Evolutionary conservation across 2,329 filamentous ascomycete genomes (phyloP).

Genomic region (Fusarium sp.): DNA sequence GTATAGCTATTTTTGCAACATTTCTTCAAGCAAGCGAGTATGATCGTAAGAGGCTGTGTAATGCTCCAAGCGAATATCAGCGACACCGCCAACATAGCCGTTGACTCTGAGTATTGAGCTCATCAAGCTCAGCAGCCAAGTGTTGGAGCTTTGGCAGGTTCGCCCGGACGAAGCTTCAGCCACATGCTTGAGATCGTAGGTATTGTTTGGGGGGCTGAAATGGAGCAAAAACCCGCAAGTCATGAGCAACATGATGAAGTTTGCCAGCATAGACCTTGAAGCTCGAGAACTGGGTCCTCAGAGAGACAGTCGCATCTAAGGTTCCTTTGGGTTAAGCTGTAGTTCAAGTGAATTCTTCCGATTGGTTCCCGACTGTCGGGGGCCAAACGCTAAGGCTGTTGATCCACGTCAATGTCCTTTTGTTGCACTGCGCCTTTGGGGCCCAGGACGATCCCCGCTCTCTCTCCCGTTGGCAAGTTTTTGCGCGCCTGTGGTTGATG

Average conservation of each 20-base stretch:
- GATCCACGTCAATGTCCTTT: constrained; percentile 49
- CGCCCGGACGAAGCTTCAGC: constrained; percentile 10
- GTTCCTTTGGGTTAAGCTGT: constrained; percentile 35
- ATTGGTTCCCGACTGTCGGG: constrained; percentile 42
- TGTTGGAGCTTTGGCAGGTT: neutral
- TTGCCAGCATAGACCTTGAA: constrained; percentile 40
- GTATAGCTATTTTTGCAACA: constrained; percentile 13
- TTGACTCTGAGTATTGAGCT: neutral
- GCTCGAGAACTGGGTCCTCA: constrained; percentile 15
- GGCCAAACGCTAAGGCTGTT: constrained; percentile 44
- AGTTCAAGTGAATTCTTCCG: constrained; percentile 46
- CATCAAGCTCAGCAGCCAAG: neutral
- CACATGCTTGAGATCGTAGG: constrained; percentile 1
- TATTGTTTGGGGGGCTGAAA: constrained; percentile 20
- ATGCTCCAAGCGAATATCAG: constrained; percentile 16
- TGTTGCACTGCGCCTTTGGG: constrained; percentile 42
- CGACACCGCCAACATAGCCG: neutral
- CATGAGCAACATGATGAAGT: constrained; percentile 33
- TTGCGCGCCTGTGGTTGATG: constrained; percentile 39
- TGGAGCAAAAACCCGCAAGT: constrained; percentile 24
- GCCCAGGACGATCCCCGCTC: constrained; percentile 27
- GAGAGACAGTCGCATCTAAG: constrained; percentile 20
- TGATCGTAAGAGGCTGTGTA: constrained; percentile 32
- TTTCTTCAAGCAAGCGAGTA: neutral
- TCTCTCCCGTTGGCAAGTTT: constrained; percentile 18